A percentile compares a stretch with the other conserved stretches of the same genome.
phyloP scores from a whole-genome alignment of 2,329 filamentous ascomycete species.

The Sclerotinia spermophila region DNA sequence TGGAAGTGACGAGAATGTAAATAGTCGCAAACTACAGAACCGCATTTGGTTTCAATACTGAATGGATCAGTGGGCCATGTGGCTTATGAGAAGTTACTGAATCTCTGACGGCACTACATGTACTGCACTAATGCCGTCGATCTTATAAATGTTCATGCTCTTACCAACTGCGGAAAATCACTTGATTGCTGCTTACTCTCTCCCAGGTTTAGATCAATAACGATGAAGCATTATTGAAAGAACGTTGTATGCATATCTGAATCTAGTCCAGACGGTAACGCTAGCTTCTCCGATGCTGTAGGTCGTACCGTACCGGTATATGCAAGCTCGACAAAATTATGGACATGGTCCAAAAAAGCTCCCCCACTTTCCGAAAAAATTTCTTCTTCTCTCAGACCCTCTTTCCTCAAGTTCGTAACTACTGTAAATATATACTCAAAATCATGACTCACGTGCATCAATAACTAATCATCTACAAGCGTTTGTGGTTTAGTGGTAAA shows the following conservation, averaged over 20 bases:
- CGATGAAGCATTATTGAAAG: background rate
- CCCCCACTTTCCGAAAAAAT: background rate
- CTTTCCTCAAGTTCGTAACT: background rate
- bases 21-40: background rate
- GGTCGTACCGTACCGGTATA: background rate
- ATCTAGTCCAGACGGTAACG: background rate
- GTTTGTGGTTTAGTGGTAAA: constrained; percentile 26
- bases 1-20: background rate
- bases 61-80: background rate
- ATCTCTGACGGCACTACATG: background rate
- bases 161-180: background rate
- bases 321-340: background rate
- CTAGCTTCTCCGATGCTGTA: background rate
- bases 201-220: background rate
- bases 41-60: background rate
- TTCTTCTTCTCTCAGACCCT: background rate
- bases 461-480: background rate
- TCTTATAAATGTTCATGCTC: background rate
- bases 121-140: background rate
- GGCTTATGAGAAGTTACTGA: background rate
- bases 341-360: background rate
- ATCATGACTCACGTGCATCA: accelerated
- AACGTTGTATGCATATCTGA: background rate
- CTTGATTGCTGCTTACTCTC: background rate
- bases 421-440: background rate